Conservation (phyloP, 192 early-diverging fungal species). For the Kickxella alabastrina region DNA sequence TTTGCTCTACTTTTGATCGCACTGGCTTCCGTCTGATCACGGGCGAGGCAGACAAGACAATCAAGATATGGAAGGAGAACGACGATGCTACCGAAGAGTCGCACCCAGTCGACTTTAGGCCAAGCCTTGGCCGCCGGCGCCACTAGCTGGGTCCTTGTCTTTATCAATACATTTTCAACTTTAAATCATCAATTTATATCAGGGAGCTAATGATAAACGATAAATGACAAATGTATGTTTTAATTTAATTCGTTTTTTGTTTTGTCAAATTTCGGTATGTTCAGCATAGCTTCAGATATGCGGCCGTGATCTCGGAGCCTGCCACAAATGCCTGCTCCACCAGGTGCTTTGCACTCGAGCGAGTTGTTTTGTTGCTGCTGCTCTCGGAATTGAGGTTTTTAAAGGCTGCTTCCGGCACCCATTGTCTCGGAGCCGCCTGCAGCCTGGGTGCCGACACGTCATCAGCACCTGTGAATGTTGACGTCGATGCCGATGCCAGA, state of each 20-base stretch:
- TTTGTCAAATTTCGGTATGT: no score
- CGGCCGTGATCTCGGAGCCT: constrained; percentile 20
- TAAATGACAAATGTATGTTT: no score
- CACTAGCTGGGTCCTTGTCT: no score
- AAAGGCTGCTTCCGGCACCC: constrained; percentile 22
- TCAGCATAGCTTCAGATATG: constrained; percentile 16
- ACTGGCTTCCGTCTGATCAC: constrained; percentile 94
- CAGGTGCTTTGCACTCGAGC: constrained; percentile 7
- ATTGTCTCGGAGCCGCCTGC: constrained; percentile 39
- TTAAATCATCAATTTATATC: no score
- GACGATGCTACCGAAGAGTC: constrained; percentile 45
- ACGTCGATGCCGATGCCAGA: background rate
- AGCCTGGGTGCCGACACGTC: constrained; percentile 1
- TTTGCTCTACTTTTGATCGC: constrained; percentile 91
- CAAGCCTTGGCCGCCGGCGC: constrained; percentile 31
- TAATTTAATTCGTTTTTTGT: no score
- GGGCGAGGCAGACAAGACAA: constrained; percentile 97
- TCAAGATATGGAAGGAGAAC: constrained; percentile 77
- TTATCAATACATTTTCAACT: background rate
- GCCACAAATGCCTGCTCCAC: constrained; percentile 41
- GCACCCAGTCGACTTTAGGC: constrained; percentile 45
- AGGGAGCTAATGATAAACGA: no score
- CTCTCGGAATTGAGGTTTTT: background rate
- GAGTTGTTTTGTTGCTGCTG: background rate
- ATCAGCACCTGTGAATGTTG: background rate